A percentile compares a stretch with the other conserved stretches of the same genome.
Conservation (phyloP, 2,329 filamentous ascomycete species). For the Sordariomycetes sp. region DNA sequence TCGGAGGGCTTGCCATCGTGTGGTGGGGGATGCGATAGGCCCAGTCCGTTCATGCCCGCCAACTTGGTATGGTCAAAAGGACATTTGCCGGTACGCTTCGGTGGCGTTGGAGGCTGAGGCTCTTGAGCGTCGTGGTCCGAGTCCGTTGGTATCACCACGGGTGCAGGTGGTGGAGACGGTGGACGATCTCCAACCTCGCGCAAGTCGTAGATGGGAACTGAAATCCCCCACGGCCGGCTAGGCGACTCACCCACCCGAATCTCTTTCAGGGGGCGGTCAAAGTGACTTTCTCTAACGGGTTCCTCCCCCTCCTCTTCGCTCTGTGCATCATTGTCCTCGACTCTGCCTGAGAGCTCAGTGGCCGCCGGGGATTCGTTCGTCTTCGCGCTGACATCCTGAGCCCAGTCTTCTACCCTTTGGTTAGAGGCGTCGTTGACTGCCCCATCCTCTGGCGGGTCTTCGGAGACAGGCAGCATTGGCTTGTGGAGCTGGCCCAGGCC, state of each 20-base stretch:
- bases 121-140: constrained; percentile 12
- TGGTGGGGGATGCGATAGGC: not conserved
- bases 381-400: constrained; percentile 58
- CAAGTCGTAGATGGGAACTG: constrained; percentile 53
- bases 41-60: constrained; percentile 19
- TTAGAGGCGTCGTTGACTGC: constrained; percentile 42
- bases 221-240: constrained; percentile 86
- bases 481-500: constrained; percentile 81
- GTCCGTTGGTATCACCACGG: constrained; percentile 34
- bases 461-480: constrained; percentile 62
- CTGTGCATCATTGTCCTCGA: constrained; percentile 26
- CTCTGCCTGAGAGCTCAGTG: constrained; percentile 13
- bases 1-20: not conserved
- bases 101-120: not conserved
- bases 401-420: constrained; percentile 77
- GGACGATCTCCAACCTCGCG: constrained; percentile 20
- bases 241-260: constrained; percentile 90
- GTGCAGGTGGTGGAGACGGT: constrained; percentile 48
- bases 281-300: constrained; percentile 59
- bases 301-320: constrained; percentile 26
- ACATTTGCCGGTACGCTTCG: constrained; percentile 34
- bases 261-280: constrained; percentile 78
- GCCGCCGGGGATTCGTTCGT: constrained; percentile 18
- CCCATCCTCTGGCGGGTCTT: constrained; percentile 26
- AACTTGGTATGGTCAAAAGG: constrained; percentile 46